A percentile compares a stretch with the other conserved stretches of the same genome.
Conservation (phyloP, 345 rosid species). For the Bruguiera gymnorhiza region DNA sequence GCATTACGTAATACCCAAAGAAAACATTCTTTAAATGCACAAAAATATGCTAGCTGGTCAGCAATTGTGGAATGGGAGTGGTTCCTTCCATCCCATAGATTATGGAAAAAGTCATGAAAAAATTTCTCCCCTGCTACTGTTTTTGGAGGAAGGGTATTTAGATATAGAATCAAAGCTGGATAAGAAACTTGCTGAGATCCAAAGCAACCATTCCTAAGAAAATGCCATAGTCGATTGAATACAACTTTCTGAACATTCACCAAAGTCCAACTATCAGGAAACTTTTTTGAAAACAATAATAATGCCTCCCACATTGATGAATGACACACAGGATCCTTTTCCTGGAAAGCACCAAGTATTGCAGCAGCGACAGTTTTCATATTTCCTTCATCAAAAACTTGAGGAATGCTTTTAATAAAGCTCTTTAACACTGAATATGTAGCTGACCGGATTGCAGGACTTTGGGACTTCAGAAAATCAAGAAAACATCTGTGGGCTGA, state of each 20-base stretch:
- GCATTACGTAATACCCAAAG: conserved; percentile 75
- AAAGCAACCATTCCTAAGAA: conserved; percentile 81
- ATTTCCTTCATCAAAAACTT: conserved; percentile 58
- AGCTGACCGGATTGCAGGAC: conserved; percentile 73
- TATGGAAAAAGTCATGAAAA: conserved; percentile 64
- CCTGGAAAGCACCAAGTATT: conserved; percentile 81
- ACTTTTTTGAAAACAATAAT: conserved; percentile 66
- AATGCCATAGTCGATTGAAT: conserved; percentile 64
- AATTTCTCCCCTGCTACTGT: conserved; percentile 57
- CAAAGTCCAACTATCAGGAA: conserved; percentile 72
- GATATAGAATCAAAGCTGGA: conserved; percentile 77
- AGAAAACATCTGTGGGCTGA: conserved; percentile 65
- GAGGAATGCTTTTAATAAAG: conserved; percentile 66
- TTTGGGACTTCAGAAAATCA: conserved; percentile 68
- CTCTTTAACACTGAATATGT: conserved; percentile 67
- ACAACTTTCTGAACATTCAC: conserved; percentile 66
- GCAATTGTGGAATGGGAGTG: conserved; percentile 44
- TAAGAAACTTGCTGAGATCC: conserved; percentile 87
- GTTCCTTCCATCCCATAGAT: conserved; percentile 80
- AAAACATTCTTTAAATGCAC: conserved; percentile 74
- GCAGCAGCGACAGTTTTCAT: conserved; percentile 59
- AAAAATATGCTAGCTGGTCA: conserved; percentile 55
- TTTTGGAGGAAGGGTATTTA: conserved; percentile 62
- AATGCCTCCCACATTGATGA: conserved; percentile 89
- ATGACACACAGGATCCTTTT: conserved; percentile 83